phyloP scores from a whole-genome alignment of 805 yeast species.

The Ascoidea asiatica region DNA sequence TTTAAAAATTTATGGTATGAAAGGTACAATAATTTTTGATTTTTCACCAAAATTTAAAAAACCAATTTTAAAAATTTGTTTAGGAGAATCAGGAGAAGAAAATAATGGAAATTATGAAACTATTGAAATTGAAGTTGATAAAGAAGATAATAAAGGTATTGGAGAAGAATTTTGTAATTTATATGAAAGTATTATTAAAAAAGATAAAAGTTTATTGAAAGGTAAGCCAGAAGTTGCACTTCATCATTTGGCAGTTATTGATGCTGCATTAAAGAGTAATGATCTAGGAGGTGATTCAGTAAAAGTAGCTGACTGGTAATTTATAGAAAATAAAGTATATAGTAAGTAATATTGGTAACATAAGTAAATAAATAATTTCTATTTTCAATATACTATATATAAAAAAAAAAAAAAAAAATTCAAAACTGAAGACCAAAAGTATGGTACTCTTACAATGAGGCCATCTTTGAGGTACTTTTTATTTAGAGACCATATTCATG shows the following conservation, averaged over 20 bases:
- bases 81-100: constrained; percentile 17
- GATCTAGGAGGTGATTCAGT: constrained; percentile 36
- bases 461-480: no score
- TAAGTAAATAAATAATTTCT: no score
- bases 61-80: constrained; percentile 21
- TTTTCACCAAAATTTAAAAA: constrained; percentile 38
- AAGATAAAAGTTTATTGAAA: constrained; percentile 43
- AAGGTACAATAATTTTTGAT: constrained; percentile 63
- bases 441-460: no score
- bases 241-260: constrained; percentile 88
- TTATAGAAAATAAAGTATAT: no score
- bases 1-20: constrained; percentile 63
- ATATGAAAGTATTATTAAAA: constrained; percentile 42
- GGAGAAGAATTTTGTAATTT: constrained; percentile 41
- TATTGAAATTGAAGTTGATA: constrained; percentile 14
- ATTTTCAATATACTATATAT: no score
- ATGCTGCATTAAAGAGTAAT: constrained; percentile 70
- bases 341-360: no score
- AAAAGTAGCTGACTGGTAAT: no score
- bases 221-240: constrained; percentile 69
- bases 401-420: no score
- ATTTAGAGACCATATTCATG: no score
- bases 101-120: constrained; percentile 12
- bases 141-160: constrained; percentile 32
- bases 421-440: no score